phyloP scores from a whole-genome alignment of 345 rosid genomes.

The Aegle marmelos region DNA sequence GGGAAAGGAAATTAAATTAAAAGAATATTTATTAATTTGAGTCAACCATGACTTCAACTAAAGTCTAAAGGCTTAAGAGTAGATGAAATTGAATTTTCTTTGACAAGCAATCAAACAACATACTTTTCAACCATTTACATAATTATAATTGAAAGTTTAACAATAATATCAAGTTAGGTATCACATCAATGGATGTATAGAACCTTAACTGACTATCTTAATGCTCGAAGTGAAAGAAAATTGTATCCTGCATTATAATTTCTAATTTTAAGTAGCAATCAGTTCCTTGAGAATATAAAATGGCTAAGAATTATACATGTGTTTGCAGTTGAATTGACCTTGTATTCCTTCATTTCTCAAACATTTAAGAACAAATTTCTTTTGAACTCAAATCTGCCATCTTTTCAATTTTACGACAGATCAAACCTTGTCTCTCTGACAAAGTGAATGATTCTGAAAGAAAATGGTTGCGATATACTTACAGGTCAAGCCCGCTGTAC shows the following conservation, averaged over 20 bases:
- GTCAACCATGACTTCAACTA: not conserved
- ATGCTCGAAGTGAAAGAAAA: not conserved
- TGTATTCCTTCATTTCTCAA: not conserved
- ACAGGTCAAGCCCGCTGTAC: not conserved
- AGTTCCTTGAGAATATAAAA: not conserved
- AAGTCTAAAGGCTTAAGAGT: not conserved
- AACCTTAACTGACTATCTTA: not conserved
- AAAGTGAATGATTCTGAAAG: not conserved
- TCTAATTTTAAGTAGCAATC: not conserved
- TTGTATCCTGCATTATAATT: not conserved
- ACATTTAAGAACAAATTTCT: not conserved
- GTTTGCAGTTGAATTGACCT: not conserved
- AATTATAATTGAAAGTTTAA: not conserved
- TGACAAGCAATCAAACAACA: not conserved
- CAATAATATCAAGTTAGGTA: not conserved
- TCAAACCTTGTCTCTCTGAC: not conserved
- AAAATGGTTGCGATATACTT: not conserved
- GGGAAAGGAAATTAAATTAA: not conserved
- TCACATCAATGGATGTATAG: not conserved
- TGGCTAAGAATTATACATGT: not conserved
- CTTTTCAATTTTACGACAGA: not conserved
- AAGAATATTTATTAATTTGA: not conserved
- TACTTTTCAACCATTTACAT: not conserved
- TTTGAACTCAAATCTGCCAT: not conserved
- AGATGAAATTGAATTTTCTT: not conserved